Evolutionary conservation across 495 filamentous ascomycete genomes (phyloP).

Genomic region (Penicillium pancosmium): DNA sequence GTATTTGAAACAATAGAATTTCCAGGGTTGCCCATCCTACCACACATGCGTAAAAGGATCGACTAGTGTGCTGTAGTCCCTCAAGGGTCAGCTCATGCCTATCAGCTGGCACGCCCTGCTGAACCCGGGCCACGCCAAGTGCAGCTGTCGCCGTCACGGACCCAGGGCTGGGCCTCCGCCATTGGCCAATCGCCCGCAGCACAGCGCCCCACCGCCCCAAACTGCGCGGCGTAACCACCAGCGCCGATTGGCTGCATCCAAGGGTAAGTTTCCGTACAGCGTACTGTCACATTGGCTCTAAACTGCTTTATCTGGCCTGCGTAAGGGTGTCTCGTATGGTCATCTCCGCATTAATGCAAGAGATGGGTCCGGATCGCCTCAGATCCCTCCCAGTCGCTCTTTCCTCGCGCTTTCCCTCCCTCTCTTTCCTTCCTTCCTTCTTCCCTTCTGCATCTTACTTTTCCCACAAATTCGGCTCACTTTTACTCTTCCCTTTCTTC

Average conservation of each 20-base stretch:
- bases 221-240: conserved; percentile 13
- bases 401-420: conserved; percentile 18
- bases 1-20: conserved; percentile 35
- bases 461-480: not conserved
- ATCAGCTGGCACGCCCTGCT: not conserved
- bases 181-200: conserved; percentile 25
- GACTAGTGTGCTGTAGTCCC: not conserved
- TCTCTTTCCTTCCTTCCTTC: conserved; percentile 9
- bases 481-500: conserved; percentile 12
- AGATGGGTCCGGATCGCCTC: conserved; percentile 22
- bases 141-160: not conserved
- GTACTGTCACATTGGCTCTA: conserved; percentile 22
- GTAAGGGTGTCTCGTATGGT: conserved; percentile 31
- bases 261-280: conserved; percentile 10
- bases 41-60: not conserved
- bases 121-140: not conserved
- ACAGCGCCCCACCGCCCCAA: conserved; percentile 20
- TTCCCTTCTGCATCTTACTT: not conserved
- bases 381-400: conserved; percentile 24
- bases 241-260: conserved; percentile 1
- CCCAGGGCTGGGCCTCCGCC: conserved; percentile 3
- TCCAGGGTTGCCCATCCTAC: not conserved
- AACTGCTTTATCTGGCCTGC: conserved; percentile 5
- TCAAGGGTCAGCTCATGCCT: not conserved
- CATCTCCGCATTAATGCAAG: conserved; percentile 35